These are phyloP conservation scores for Amylostereum areolatum DNA, from an alignment of 1,284 basidiomycete genomes.

Conservation along the genomic window DNA sequence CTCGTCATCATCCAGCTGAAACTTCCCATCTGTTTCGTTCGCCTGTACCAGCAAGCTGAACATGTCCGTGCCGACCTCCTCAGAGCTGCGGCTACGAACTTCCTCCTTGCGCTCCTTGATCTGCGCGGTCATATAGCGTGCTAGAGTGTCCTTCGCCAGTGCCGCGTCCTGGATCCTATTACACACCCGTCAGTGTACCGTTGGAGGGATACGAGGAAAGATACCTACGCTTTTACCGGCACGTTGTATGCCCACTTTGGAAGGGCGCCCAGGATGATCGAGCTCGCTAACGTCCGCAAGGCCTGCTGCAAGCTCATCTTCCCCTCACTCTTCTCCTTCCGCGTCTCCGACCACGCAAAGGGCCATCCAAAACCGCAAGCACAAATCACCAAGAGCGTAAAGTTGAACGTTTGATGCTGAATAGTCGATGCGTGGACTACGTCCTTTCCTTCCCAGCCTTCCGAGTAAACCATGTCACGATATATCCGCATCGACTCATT, in stretches of 20 bases:
- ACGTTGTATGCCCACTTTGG: slow-evolving; percentile 39
- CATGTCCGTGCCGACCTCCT: slow-evolving; percentile 25
- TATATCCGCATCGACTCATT: slow-evolving; percentile 9
- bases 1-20: slow-evolving; percentile 39
- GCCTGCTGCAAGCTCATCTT: slow-evolving; percentile 40
- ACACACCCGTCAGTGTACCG: background rate
- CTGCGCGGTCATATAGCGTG: slow-evolving; percentile 34
- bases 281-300: slow-evolving; percentile 31
- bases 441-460: slow-evolving; percentile 19
- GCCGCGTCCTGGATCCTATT: slow-evolving; percentile 19
- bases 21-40: slow-evolving; percentile 39
- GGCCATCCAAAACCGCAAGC: slow-evolving; percentile 46
- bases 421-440: slow-evolving; percentile 30
- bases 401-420: slow-evolving; percentile 37
- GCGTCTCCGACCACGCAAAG: slow-evolving; percentile 34
- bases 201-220: background rate
- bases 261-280: slow-evolving; percentile 19
- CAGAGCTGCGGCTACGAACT: slow-evolving; percentile 21
- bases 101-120: slow-evolving; percentile 29
- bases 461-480: slow-evolving; percentile 8
- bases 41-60: slow-evolving; percentile 46
- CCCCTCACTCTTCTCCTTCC: slow-evolving; percentile 26
- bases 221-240: slow-evolving; percentile 33
- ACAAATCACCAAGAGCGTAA: slow-evolving; percentile 43
- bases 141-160: slow-evolving; percentile 23